A percentile compares a stretch with the other conserved stretches of the same genome.
Evolutionary conservation across 352 stramenopile species (phyloP).

Genomic region (Pythium phragmiticola): DNA sequence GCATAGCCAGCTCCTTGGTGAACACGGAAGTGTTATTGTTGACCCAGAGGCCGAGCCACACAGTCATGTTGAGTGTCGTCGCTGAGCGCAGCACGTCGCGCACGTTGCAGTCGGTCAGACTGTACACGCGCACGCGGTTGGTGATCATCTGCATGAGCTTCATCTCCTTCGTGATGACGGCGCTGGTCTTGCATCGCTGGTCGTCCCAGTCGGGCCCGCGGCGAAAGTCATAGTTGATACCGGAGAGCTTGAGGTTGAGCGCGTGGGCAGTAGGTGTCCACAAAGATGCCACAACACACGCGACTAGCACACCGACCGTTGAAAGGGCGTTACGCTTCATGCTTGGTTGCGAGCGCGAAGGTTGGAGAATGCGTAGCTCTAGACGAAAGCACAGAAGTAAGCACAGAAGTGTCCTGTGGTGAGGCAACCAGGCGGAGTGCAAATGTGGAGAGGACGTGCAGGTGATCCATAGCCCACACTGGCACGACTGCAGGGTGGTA

Average conservation of each 20-base stretch:
- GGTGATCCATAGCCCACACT: no score
- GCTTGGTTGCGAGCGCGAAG: no score
- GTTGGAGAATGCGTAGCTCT: not conserved
- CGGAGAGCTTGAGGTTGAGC: conserved; percentile 75
- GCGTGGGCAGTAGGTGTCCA: conserved; percentile 26
- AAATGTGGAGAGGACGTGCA: no score
- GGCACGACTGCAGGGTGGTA: no score
- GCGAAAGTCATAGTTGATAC: conserved; percentile 84
- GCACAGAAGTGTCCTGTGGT: no score
- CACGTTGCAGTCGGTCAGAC: conserved; percentile 77
- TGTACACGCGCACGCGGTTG: conserved; percentile 78
- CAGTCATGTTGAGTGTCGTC: conserved; percentile 63
- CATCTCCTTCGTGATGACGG: conserved; percentile 56
- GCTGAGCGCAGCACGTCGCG: conserved; percentile 54
- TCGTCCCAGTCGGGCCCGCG: conserved; percentile 74
- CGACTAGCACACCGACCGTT: conserved; percentile 1
- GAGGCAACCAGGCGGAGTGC: no score
- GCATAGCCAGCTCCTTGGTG: conserved; percentile 48
- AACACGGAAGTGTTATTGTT: conserved; percentile 61
- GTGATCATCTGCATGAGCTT: conserved; percentile 56
- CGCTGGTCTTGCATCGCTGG: conserved; percentile 60
- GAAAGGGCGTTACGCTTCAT: conserved; percentile 12
- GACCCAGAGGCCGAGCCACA: conserved; percentile 87
- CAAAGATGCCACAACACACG: conserved; percentile 29
- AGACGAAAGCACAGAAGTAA: not conserved